phyloP scores from a whole-genome alignment of 176 grass and related monocot genomes.

The Oryza coarctata region DNA sequence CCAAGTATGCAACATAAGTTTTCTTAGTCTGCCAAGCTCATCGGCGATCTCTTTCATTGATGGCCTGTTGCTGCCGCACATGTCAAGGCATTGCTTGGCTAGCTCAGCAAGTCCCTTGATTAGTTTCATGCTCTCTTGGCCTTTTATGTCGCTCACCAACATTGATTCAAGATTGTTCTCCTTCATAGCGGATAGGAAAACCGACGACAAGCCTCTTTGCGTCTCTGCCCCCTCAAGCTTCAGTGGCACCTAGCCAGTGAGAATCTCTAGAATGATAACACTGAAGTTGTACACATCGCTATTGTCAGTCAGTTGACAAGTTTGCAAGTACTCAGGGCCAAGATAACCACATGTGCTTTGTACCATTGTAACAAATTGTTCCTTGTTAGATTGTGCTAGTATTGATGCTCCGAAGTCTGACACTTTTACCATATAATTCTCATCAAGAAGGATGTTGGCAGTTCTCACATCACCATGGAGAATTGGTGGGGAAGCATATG shows the following conservation, averaged over 20 bases:
- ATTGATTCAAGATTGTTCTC: constrained; percentile 25
- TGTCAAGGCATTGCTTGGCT: constrained; percentile 34
- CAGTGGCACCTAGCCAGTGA: constrained; percentile 28
- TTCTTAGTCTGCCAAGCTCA: constrained; percentile 27
- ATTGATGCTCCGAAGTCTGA: constrained; percentile 44
- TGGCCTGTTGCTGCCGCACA: constrained; percentile 35
- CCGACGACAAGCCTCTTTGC: background rate
- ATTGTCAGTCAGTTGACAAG: constrained; percentile 40
- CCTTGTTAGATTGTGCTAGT: constrained; percentile 25
- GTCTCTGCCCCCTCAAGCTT: constrained; percentile 22
- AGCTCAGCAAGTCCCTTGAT: constrained; percentile 20
- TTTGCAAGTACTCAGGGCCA: constrained; percentile 45
- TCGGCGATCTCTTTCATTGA: constrained; percentile 33
- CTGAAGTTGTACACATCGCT: constrained; percentile 28
- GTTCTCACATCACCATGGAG: constrained; percentile 44
- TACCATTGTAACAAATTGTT: constrained; percentile 42
- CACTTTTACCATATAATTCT: constrained; percentile 34
- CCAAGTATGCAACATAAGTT: constrained; percentile 34
- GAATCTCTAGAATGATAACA: constrained; percentile 32
- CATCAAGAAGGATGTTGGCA: constrained; percentile 31
- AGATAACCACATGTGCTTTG: constrained; percentile 40
- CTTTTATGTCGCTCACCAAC: constrained; percentile 3
- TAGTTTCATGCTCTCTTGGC: constrained; percentile 30
- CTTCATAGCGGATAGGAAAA: constrained; percentile 32
- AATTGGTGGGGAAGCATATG: constrained; percentile 20